A percentile compares a stretch with the other conserved stretches of the same genome.
Evolutionary conservation across 768 basidiomycete species (phyloP).

Genomic region (Gelatoporia subvermispora): DNA sequence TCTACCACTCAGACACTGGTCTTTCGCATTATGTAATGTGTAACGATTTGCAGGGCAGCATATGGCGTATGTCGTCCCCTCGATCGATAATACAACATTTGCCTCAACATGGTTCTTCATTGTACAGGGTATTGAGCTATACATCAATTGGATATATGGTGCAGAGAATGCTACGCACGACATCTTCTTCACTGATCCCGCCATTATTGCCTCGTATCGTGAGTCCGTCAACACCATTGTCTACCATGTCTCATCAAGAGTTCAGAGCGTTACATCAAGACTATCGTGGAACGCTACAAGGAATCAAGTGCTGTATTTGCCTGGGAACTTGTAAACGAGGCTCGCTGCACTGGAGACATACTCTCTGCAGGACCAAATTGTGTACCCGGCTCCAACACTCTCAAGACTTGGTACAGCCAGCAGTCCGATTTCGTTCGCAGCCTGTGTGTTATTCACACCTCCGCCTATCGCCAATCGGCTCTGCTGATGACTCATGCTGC

Average conservation of each 20-base stretch:
- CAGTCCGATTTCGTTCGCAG: constrained; percentile 47
- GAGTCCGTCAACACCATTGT: background rate
- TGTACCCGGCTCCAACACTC: constrained; percentile 39
- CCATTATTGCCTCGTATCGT: constrained; percentile 26
- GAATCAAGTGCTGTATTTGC: constrained; percentile 25
- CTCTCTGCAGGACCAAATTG: constrained; percentile 46
- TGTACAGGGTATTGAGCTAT: constrained; percentile 31
- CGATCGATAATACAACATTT: no score
- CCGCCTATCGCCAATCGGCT: background rate
- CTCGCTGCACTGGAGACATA: constrained; percentile 45
- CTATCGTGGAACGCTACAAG: constrained; percentile 27
- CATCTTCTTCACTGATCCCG: constrained; percentile 26
- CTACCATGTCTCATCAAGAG: background rate
- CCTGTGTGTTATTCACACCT: constrained; percentile 31
- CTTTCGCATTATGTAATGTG: no score
- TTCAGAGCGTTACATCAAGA: constrained; percentile 24
- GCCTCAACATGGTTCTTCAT: background rate
- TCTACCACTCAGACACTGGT: no score
- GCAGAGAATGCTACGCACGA: constrained; percentile 19
- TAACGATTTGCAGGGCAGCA: constrained; percentile 39
- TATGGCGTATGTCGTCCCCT: constrained; percentile 50
- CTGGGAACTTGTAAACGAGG: constrained; percentile 49
- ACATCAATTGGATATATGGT: constrained; percentile 25
- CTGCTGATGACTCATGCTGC: background rate
- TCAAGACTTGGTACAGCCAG: constrained; percentile 47